Base-by-base conservation (phyloP, 805 yeast species). In the Kodamaea fukazawae region DNA sequence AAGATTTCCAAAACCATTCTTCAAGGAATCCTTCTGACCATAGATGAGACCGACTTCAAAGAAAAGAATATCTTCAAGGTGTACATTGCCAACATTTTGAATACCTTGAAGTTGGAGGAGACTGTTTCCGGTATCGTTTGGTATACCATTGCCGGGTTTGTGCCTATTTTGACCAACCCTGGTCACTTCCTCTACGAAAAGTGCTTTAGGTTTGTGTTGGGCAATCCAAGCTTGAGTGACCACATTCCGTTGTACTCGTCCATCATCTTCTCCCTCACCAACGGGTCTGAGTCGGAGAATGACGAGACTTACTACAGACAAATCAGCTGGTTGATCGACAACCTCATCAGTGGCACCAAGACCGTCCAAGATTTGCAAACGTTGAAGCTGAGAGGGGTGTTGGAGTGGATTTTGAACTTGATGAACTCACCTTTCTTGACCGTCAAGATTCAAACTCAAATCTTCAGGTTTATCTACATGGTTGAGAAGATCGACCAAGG, bases 111-210 rank as follows among this genome's bases (percentile, higher is more conserved):
- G 37, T 40, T 7, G 55, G 51, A 1, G 44, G 35, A 29, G 7
- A 15, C 32, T 1, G 34, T 74, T 4, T 51, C 79, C 0, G 72
- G 81, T 3, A 46, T 83, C 12, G 64, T 81, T n/a, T 75, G 83
- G 61, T 62, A 69, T 12, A 55, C 78, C 40, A 58, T 81, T 29
- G 74, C 87, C 1, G 71, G 75, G 37, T 55, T 88, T 28, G 62
- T 79, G 3, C 75, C 78, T 2, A 66, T 86, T 2, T 56, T 86
- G 42, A 57, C 70, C 4, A 78, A 81, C 45, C 96, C 97, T 0
- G 78, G 81, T 0, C 91, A 86, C 46, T 73, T 71, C 49, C 57
- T 91, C 14, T 86, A 83, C 58, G 96, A 89, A 46, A 78, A 78
- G 48, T 77, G 79, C 0, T 78, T 71, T 50, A 74, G 82, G 43